Percentiles rank a stretch among this genome's conserved stretches.
These are phyloP conservation scores for Hansenula sp. DNA, from an alignment of 1,139 yeast genomes.

Conservation along the genomic window DNA sequence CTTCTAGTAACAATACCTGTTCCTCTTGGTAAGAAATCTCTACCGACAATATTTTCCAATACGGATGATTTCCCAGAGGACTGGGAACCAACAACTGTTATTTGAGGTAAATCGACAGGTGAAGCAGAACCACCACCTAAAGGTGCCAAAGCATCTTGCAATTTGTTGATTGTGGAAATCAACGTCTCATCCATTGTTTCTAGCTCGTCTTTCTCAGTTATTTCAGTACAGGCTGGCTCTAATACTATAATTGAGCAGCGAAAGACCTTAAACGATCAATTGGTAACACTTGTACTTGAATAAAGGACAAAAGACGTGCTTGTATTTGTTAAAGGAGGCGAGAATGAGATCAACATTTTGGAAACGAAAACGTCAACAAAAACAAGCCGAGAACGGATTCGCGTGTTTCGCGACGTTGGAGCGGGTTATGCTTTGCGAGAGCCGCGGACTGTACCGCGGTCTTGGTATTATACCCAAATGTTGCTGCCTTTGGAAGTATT, in stretches of 20 bases:
- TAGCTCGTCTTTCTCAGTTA: not conserved
- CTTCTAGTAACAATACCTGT: slow-evolving; percentile 95
- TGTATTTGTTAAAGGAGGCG: not conserved
- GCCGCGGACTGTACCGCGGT: no score
- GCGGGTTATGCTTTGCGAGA: no score
- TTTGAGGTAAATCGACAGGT: slow-evolving; percentile 91
- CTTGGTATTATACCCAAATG: no score
- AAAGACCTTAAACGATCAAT: not conserved
- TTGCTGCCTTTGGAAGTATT: no score
- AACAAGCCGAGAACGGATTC: not conserved
- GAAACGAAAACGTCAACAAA: not conserved
- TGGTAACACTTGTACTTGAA: no score
- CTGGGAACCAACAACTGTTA: slow-evolving; percentile 95
- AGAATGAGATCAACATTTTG: not conserved
- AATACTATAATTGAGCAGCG: no score
- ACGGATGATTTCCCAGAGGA: slow-evolving; percentile 94
- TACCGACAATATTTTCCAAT: slow-evolving; percentile 88
- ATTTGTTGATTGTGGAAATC: slow-evolving; percentile 86
- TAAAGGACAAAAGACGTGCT: not conserved
- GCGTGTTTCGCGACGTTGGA: not conserved
- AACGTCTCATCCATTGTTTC: slow-evolving; percentile 78
- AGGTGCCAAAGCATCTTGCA: slow-evolving; percentile 93
- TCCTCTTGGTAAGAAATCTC: slow-evolving; percentile 94
- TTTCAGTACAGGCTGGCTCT: no score
- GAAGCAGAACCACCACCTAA: slow-evolving; percentile 83